These are phyloP conservation scores for Aspergillus sp. DNA, from an alignment of 2,329 filamentous ascomycete genomes.

Conservation along the genomic window DNA sequence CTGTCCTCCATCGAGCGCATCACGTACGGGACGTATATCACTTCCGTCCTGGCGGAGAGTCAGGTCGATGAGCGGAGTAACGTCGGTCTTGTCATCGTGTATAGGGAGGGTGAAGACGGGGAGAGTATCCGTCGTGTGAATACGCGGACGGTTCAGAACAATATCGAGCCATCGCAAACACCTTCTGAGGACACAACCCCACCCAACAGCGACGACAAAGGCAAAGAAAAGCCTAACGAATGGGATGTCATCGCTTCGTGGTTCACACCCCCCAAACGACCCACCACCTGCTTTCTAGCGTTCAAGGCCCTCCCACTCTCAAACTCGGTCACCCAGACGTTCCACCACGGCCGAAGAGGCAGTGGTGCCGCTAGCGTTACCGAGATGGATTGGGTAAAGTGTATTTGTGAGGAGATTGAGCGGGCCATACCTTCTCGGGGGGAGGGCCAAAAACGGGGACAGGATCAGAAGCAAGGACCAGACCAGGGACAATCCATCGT, in stretches of 20 bases:
- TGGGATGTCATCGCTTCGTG: conserved; percentile 36
- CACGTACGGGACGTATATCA: conserved; percentile 79
- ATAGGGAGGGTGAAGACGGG: conserved; percentile 54
- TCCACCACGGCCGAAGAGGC: background rate
- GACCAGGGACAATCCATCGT: conserved; percentile 32
- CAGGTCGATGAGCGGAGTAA: conserved; percentile 74
- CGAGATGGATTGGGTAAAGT: conserved; percentile 49
- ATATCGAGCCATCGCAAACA: conserved; percentile 27
- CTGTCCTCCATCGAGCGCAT: conserved; percentile 65
- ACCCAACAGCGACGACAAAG: conserved; percentile 18
- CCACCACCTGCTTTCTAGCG: conserved; percentile 31
- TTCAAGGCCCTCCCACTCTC: conserved; percentile 37
- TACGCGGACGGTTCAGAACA: conserved; percentile 63
- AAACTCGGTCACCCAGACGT: conserved; percentile 19
- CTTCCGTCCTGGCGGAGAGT: conserved; percentile 68
- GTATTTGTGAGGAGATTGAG: conserved; percentile 69
- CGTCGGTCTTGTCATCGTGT: conserved; percentile 73
- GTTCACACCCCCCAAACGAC: conserved; percentile 24
- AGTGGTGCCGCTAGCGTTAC: conserved; percentile 21
- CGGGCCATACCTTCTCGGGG: conserved; percentile 45
- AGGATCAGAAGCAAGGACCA: conserved; percentile 34
- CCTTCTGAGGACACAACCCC: conserved; percentile 10
- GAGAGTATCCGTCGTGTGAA: conserved; percentile 71
- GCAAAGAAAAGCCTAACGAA: conserved; percentile 21
- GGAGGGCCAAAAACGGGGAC: background rate